These are phyloP conservation scores for Pyricularia grisea DNA, from an alignment of 2,329 filamentous ascomycete species.

Conservation along the genomic window DNA sequence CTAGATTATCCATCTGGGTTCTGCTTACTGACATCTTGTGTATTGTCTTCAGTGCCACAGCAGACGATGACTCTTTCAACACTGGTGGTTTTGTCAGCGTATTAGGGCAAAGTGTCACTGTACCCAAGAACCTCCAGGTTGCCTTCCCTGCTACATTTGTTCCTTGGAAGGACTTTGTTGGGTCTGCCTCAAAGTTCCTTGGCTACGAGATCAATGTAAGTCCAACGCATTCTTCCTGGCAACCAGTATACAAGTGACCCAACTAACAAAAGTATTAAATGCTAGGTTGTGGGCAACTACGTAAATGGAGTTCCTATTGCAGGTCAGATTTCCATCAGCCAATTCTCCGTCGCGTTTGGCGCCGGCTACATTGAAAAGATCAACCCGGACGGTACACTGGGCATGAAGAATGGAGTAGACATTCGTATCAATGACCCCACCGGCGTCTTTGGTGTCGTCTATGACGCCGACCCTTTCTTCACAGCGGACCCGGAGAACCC, in stretches of 20 bases:
- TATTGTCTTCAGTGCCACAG: not conserved
- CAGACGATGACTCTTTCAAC: not conserved
- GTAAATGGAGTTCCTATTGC: not conserved
- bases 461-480: constrained; percentile 26
- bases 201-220: not conserved
- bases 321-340: not conserved
- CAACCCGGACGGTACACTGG: not conserved
- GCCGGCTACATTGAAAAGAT: not conserved
- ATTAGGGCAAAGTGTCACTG: not conserved
- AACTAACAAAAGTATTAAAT: not conserved
- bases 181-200: not conserved
- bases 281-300: not conserved
- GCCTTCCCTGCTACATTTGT: constrained; percentile 1
- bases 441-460: constrained; percentile 27
- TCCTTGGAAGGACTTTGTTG: not conserved
- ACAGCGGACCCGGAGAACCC: constrained; percentile 36
- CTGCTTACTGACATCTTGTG: not conserved
- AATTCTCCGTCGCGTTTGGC: not conserved
- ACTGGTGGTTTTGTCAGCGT: not conserved
- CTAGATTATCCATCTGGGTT: not conserved
- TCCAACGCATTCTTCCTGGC: not conserved
- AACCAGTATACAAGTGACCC: not conserved
- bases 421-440: constrained; percentile 26
- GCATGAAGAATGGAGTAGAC: not conserved
- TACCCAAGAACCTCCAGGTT: not conserved